Evolutionary conservation across 2,329 filamentous ascomycete genomes (phyloP).

Genomic region (Diplocarpon rosae): DNA sequence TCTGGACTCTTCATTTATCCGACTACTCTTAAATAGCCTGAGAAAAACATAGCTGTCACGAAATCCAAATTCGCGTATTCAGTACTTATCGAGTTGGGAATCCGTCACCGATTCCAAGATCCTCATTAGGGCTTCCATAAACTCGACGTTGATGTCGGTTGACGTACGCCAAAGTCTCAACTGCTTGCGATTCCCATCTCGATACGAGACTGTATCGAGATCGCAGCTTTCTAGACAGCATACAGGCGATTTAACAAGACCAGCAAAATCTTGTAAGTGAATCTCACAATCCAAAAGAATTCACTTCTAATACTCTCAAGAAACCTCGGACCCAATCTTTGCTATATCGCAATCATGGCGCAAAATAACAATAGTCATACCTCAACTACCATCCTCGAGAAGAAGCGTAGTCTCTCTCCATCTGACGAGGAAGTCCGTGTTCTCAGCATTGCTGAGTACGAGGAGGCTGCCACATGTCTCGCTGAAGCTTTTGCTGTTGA

Average conservation of each 20-base stretch:
- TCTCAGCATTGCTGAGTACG: slow-evolving; percentile 55
- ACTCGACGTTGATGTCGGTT: slow-evolving; percentile 44
- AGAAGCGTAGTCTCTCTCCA: slow-evolving; percentile 23
- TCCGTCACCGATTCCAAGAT: slow-evolving; percentile 7
- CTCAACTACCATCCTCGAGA: slow-evolving; percentile 19
- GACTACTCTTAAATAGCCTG: slow-evolving; percentile 1
- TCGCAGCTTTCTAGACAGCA: slow-evolving; percentile 44
- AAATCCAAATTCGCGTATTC: background rate
- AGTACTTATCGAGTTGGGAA: slow-evolving; percentile 7
- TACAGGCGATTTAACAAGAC: slow-evolving; percentile 36
- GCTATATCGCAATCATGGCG: slow-evolving; percentile 24
- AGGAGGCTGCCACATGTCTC: slow-evolving; percentile 59
- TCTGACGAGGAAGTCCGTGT: slow-evolving; percentile 48
- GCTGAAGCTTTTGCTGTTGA: slow-evolving; percentile 70
- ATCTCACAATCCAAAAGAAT: background rate
- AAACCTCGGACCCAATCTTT: slow-evolving; percentile 5
- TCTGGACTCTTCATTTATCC: slow-evolving; percentile 3
- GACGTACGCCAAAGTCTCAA: slow-evolving; percentile 42
- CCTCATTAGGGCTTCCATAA: slow-evolving; percentile 9
- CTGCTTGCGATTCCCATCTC: slow-evolving; percentile 43
- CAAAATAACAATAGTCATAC: slow-evolving; percentile 30
- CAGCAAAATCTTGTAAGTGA: slow-evolving; percentile 24
- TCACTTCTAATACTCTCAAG: slow-evolving; percentile 8
- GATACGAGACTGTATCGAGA: slow-evolving; percentile 45
- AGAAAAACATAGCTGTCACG: background rate